phyloP scores from a whole-genome alignment of 2,329 filamentous ascomycete species.

The Botrytis fragariae region DNA sequence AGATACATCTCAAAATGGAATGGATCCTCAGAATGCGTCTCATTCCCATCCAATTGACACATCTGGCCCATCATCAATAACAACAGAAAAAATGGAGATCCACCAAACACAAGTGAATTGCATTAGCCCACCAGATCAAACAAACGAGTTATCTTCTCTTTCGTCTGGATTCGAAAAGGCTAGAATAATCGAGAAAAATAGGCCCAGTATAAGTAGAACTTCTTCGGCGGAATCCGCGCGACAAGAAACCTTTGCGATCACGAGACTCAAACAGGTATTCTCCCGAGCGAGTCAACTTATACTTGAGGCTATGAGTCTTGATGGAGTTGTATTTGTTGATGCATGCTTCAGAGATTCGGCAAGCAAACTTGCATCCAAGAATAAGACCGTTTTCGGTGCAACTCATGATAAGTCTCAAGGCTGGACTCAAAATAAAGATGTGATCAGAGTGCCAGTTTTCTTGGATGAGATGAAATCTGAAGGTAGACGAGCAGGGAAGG shows the following conservation, averaged over 20 bases:
- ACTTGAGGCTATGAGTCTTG: slow-evolving; percentile 27
- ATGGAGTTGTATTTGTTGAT: slow-evolving; percentile 30
- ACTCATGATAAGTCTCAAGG: not conserved
- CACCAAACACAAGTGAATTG: not conserved
- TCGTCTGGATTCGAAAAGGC: not conserved
- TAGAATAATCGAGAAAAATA: not conserved
- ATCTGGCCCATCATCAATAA: no score
- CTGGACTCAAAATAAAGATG: not conserved
- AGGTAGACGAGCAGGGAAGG: not conserved
- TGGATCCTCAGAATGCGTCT: not conserved
- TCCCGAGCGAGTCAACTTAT: slow-evolving; percentile 28
- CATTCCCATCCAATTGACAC: not conserved
- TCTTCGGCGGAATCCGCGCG: slow-evolving; percentile 8
- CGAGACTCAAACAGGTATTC: slow-evolving; percentile 23
- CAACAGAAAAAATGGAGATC: not conserved
- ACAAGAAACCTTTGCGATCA: slow-evolving; percentile 13
- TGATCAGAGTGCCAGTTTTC: not conserved
- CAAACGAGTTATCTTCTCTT: not conserved
- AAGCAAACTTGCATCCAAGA: slow-evolving; percentile 6
- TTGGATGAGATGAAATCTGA: not conserved
- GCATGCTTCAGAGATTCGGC: slow-evolving; percentile 24
- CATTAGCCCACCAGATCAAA: not conserved
- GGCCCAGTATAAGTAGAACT: slow-evolving; percentile 11
- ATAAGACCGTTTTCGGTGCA: not conserved
- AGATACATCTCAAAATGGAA: not conserved